phyloP scores from a whole-genome alignment of 1,284 basidiomycete species.

The Earliella scabrosa region DNA sequence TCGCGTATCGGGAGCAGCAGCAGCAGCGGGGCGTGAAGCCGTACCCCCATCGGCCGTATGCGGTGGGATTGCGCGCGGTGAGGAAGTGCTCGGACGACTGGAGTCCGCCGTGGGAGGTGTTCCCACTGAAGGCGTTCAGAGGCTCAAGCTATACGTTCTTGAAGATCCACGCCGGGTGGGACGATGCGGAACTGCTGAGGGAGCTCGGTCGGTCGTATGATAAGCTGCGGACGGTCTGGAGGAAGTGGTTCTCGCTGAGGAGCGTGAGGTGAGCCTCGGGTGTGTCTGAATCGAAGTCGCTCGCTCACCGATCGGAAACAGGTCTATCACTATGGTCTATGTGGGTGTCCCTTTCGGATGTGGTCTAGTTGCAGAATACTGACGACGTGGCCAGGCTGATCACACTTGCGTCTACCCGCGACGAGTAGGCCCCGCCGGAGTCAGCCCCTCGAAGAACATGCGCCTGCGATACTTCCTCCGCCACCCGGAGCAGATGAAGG shows the following conservation, averaged over 20 bases:
- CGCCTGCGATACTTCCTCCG: slow-evolving; percentile 26
- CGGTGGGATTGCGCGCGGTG: slow-evolving; percentile 10
- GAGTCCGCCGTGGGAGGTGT: slow-evolving; percentile 23
- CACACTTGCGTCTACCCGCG: slow-evolving; percentile 26
- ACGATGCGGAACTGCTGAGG: slow-evolving; percentile 23
- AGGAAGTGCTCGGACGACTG: slow-evolving; percentile 15
- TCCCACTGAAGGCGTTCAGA: slow-evolving; percentile 26
- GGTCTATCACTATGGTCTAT: slow-evolving; percentile 22
- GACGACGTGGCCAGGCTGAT: slow-evolving; percentile 21
- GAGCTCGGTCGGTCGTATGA: slow-evolving; percentile 21
- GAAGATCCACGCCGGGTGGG: slow-evolving; percentile 20
- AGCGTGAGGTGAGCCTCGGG: slow-evolving; percentile 22
- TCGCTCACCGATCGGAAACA: not conserved
- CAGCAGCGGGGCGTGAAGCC: not conserved
- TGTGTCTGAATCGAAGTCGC: too few species aligned
- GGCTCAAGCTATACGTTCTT: slow-evolving; percentile 17
- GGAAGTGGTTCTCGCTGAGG: slow-evolving; percentile 26
- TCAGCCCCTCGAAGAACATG: slow-evolving; percentile 27
- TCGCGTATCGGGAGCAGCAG: not conserved
- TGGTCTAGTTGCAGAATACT: not conserved
- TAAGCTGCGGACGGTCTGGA: slow-evolving; percentile 22
- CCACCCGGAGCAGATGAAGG: slow-evolving; percentile 24
- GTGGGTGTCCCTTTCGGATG: slow-evolving; percentile 1
- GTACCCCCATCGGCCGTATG: slow-evolving; percentile 17
- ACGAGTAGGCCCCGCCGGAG: slow-evolving; percentile 11